Evolutionary conservation across 1,284 basidiomycete species (phyloP), one percentile per base, ranked within the genome.

Genomic region (Microbotryum silenes-acaulis): DNA sequence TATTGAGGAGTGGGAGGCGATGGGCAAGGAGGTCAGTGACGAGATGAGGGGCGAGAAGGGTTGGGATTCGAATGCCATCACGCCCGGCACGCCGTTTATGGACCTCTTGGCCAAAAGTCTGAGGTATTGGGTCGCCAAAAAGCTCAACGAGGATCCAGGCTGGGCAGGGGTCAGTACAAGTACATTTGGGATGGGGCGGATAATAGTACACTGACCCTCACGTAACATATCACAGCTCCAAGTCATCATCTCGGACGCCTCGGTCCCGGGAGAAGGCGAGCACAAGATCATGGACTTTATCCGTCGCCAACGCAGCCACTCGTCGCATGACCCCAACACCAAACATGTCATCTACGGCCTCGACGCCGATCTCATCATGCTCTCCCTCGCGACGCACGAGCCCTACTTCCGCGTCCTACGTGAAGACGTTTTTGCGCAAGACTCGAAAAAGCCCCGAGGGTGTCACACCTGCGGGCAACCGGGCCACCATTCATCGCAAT

Each of bases 201-300:
- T 6, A 27, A 5, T 27, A 27, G 27, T 6, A 27, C 27, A 27
- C 27, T 27, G 27, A 27, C 5, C 27, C 5, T 27, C 27, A 27
- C 27, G 27, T 6, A 27, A 27, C 27, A 27, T 27, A 1, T 6
- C 27, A 31, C 69, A 91, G 88, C 81, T 97, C 48, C 85, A 97
- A 80, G 89, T 99, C 66, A 86, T 98, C 68, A 91, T 99, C 64
- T 98, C 96, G 3, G 96, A 98, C 71, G 91, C 94, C 2, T 87
- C 88, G 60, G 96, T 98, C 12, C 94, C 94, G 2, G 94, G 94
- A 68, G 96, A 99, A 77, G 96, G 96, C 74, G 96, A 99, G 76
- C 96, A 99, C 79, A 99, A 99, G 80, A 97, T 99, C 70, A 97
- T 99, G 91, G 96, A 98, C 74, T 97, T 85, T 76, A 96, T 99